Evolutionary conservation across 2,329 filamentous ascomycete genomes (phyloP).

Genomic region (Aspergillus candidus): DNA sequence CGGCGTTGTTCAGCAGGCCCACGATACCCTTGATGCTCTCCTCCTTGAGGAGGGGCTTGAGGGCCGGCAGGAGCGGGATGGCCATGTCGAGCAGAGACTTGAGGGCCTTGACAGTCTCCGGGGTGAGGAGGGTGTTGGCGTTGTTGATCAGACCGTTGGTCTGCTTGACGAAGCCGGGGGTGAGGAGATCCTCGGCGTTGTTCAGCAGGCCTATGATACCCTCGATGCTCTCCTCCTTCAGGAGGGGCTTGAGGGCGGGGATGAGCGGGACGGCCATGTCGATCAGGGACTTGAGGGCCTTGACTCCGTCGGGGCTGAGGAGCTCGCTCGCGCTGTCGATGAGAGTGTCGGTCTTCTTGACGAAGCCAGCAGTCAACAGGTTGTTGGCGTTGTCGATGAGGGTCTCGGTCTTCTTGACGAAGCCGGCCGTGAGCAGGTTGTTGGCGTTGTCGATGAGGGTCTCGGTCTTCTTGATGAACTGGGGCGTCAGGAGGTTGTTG

Average conservation of each 20-base stretch:
- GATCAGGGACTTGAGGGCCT: constrained; percentile 17
- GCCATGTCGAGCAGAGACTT: too few species aligned
- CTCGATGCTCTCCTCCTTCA: too few species aligned
- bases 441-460: constrained; percentile 14
- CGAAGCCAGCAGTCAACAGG: neutral
- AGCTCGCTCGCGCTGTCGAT: neutral
- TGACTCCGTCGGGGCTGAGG: constrained; percentile 14
- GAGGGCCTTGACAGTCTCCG: neutral
- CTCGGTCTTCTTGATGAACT: constrained; percentile 15
- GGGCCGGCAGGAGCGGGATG: too few species aligned
- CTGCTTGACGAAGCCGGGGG: constrained; percentile 11
- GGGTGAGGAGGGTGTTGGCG: constrained; percentile 5
- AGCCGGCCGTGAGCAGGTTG: neutral
- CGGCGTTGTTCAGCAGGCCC: neutral
- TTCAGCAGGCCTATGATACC: constrained; percentile 6
- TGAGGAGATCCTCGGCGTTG: constrained; percentile 10
- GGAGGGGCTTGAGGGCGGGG: constrained; percentile 12
- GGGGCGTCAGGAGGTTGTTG: constrained; percentile 14
- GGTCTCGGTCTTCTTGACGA: neutral
- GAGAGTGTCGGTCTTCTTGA: constrained; percentile 6
- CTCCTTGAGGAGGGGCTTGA: constrained; percentile 8
- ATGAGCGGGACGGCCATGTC: constrained; percentile 12
- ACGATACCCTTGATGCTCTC: constrained; percentile 1
- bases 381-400: neutral
- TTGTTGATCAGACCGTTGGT: constrained; percentile 10